Evolutionary conservation across 768 basidiomycete genomes (phyloP), one percentile per base, ranked within the genome.

Genomic region (Albatrellus ellisii): DNA sequence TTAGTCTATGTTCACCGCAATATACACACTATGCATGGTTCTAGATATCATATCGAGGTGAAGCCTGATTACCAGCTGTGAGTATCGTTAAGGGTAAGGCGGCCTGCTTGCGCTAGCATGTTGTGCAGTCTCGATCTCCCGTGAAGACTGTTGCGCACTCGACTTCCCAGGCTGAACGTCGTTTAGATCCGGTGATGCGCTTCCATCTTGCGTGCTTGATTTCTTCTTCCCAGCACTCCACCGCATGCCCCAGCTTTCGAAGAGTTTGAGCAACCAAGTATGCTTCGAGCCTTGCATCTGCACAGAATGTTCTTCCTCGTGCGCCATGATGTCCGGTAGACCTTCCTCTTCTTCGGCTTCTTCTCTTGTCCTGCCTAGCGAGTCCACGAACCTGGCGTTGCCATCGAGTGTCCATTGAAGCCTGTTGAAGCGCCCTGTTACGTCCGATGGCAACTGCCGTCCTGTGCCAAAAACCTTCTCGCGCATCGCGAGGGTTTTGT

Each of bases 211-310:
- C 15, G 20, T n/a, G n/a, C n/a, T n/a, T n/a, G n/a, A n/a, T n/a
- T n/a, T n/a, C n/a, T n/a, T n/a, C n/a, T n/a, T n/a, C 15, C 52
- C 46, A 2, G 51, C 33, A 36, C 53, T 70, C 73, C 80, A 73
- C 48, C 68, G 69, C 29, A 73, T 72, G 6, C 76, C 79, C 81
- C 80, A 85, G 45, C 77, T 79, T 35, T 77, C 83, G 57, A 87
- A 81, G 59, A 85, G 73, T 52, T 69, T 65, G 52, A 87, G 60
- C 41, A 85, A 55, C 84, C 84, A 86, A 67, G 83, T 76, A 27
- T 82, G 73, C 75, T 56, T 81, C 75, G 17, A 61, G 62, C 25
- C 68, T 57, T 75, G 68, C 53, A 68, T 67, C 35, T 77, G 72
- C 29, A 70, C 72, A 43, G 72, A 72, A 42, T 58, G 57, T 47